Percentiles rank a stretch among this genome's conserved stretches.
These are phyloP conservation scores for Cardamine resedifolia DNA, from an alignment of 345 rosid genomes.

Conservation along the genomic window DNA sequence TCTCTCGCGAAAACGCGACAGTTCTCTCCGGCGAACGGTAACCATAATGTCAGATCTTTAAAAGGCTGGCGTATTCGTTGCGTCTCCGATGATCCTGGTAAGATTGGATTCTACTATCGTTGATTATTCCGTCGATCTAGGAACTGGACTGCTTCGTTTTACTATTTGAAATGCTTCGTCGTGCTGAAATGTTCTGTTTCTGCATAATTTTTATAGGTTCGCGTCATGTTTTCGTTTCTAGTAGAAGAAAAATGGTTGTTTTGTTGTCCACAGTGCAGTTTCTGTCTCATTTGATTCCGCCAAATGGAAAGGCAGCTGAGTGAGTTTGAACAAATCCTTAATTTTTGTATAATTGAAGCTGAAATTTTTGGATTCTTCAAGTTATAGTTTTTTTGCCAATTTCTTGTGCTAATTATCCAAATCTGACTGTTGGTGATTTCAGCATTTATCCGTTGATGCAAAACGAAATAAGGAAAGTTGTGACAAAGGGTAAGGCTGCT, in stretches of 20 bases:
- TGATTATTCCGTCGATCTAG: not conserved
- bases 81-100: constrained; percentile 36
- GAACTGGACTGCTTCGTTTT: not conserved
- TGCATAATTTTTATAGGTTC: constrained; percentile 30
- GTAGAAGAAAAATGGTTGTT: constrained; percentile 49
- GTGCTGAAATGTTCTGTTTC: not conserved
- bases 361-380: not conserved
- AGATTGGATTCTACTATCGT: not conserved
- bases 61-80: constrained; percentile 27
- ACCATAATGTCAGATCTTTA: constrained; percentile 27
- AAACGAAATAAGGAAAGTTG: constrained; percentile 64
- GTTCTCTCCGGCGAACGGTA: constrained; percentile 30
- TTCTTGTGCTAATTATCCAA: not conserved
- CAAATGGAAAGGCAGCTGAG: constrained; percentile 50
- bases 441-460: constrained; percentile 40
- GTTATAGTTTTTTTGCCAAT: too few relatives aligned
- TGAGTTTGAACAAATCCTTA: constrained; percentile 37
- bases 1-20: constrained; percentile 45
- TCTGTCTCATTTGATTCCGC: constrained; percentile 44
- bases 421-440: not conserved
- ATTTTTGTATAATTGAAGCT: not conserved
- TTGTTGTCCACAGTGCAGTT: constrained; percentile 51
- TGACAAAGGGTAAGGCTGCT: constrained; percentile 88
- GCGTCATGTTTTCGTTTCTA: constrained; percentile 21
- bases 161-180: not conserved